Percentiles rank a stretch among this genome's conserved stretches.
These are phyloP conservation scores for Hypoxylon subgilvum DNA, from an alignment of 495 filamentous ascomycete genomes.

Conservation along the genomic window DNA sequence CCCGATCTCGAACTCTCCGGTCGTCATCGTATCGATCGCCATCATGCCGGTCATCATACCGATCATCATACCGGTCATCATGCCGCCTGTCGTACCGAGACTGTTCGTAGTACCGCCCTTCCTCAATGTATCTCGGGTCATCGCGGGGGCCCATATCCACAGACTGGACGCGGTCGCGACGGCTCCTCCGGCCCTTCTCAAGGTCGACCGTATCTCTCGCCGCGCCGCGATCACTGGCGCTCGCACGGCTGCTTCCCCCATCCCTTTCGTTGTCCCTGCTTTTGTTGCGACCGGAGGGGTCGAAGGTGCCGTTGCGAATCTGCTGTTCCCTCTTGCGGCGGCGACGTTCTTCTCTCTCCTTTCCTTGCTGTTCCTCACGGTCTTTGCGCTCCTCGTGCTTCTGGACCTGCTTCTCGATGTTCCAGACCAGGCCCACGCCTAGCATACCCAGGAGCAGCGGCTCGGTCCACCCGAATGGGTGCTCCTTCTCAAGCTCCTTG, in stretches of 20 bases:
- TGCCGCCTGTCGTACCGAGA: constrained; percentile 16
- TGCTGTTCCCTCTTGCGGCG: constrained; percentile 1
- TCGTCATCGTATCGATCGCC: constrained; percentile 13
- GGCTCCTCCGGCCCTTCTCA: background rate
- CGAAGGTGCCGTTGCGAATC: constrained; percentile 6
- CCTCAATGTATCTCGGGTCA: constrained; percentile 21
- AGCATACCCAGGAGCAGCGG: constrained; percentile 34
- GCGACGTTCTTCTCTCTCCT: constrained; percentile 13
- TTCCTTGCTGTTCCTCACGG: constrained; percentile 15
- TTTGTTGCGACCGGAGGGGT: background rate
- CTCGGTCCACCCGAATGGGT: constrained; percentile 31
- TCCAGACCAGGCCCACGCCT: constrained; percentile 36
- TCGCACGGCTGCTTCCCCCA: background rate
- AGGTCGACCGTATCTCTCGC: constrained; percentile 18
- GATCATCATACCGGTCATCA: constrained; percentile 1
- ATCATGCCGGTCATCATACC: constrained; percentile 4
- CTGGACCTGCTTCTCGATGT: constrained; percentile 41
- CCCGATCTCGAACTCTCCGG: constrained; percentile 4
- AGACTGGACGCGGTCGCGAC: constrained; percentile 12
- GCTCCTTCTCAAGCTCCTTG: constrained; percentile 38
- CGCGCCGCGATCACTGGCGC: constrained; percentile 4
- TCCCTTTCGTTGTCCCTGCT: background rate
- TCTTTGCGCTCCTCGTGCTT: constrained; percentile 38
- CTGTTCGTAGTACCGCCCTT: constrained; percentile 30
- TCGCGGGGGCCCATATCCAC: constrained; percentile 9